Evolutionary conservation across 192 early-diverging fungal genomes (phyloP).

Genomic region (Jimgerdemannia flammicorona): DNA sequence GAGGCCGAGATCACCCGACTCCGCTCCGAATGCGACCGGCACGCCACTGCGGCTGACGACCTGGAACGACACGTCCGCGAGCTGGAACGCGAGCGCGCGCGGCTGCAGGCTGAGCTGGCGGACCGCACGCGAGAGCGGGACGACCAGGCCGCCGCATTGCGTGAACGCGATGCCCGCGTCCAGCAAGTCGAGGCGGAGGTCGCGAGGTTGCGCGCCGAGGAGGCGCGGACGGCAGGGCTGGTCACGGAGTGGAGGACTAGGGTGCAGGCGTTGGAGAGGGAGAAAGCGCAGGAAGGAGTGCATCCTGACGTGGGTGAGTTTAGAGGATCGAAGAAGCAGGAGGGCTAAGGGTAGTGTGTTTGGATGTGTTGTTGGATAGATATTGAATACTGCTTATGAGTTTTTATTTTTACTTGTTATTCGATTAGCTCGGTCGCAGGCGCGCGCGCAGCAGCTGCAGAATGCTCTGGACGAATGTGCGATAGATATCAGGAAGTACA

Average conservation of each 20-base stretch:
- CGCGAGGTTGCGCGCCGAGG: not conserved
- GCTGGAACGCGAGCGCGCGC: not conserved
- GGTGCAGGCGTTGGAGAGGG: not conserved
- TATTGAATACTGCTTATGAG: not conserved
- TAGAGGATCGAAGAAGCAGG: not conserved
- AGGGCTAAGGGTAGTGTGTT: not conserved
- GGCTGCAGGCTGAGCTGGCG: not conserved
- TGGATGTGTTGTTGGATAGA: not conserved
- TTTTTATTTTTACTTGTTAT: not conserved
- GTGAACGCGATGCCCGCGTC: not conserved
- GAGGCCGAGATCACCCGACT: not conserved
- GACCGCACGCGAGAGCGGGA: not conserved
- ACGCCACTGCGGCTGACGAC: not conserved
- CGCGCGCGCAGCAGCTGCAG: not conserved
- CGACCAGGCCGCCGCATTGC: too few relatives aligned
- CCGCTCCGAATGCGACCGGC: not conserved
- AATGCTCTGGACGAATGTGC: not conserved
- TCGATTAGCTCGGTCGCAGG: not conserved
- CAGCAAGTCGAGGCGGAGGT: not conserved
- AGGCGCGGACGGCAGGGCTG: not conserved
- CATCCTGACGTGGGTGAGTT: not conserved
- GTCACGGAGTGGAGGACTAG: not conserved
- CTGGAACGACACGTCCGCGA: not conserved
- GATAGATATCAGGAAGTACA: not conserved
- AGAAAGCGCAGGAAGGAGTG: not conserved